Conservation (phyloP, 768 basidiomycete species). For the Dioszegia aurantiaca region DNA sequence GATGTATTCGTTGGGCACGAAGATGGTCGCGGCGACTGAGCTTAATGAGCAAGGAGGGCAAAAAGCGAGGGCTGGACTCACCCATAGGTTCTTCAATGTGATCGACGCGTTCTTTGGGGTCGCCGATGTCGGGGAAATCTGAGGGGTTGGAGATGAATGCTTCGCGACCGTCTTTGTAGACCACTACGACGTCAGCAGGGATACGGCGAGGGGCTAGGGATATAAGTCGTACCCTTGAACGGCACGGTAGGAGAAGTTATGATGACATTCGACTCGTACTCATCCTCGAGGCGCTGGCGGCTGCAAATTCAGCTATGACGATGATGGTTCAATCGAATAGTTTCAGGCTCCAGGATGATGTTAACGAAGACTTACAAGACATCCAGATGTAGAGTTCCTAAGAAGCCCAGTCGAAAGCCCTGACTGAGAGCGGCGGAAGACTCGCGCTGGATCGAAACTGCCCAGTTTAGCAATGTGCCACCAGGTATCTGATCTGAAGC, state of each 20-base stretch:
- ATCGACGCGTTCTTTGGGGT: slow-evolving; percentile 59
- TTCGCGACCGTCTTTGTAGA: slow-evolving; percentile 66
- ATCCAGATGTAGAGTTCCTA: slow-evolving; percentile 89
- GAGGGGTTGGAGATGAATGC: slow-evolving; percentile 81
- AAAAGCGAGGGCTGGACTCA: slow-evolving; percentile 15
- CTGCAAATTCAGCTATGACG: slow-evolving; percentile 56
- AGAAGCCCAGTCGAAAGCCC: slow-evolving; percentile 89
- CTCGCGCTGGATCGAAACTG: slow-evolving; percentile 85
- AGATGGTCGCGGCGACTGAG: slow-evolving; percentile 80
- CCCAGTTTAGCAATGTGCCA: slow-evolving; percentile 78
- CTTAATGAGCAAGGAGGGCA: not conserved
- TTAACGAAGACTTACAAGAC: slow-evolving; percentile 65
- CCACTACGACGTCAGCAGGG: slow-evolving; percentile 57
- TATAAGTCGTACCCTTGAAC: slow-evolving; percentile 66
- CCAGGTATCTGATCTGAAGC: not conserved
- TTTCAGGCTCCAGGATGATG: slow-evolving; percentile 52
- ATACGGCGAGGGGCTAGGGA: not conserved
- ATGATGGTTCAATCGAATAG: not conserved
- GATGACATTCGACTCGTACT: slow-evolving; percentile 90
- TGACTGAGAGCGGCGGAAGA: slow-evolving; percentile 91
- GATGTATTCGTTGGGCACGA: slow-evolving; percentile 90
- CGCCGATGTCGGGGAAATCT: slow-evolving; percentile 82
- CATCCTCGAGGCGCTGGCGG: slow-evolving; percentile 92
- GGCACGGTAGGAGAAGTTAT: slow-evolving; percentile 95
- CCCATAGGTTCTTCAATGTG: slow-evolving; percentile 82